Base-by-base conservation (phyloP, 1,284 basidiomycete species). In the Pseudozyma tsukubaensis region DNA sequence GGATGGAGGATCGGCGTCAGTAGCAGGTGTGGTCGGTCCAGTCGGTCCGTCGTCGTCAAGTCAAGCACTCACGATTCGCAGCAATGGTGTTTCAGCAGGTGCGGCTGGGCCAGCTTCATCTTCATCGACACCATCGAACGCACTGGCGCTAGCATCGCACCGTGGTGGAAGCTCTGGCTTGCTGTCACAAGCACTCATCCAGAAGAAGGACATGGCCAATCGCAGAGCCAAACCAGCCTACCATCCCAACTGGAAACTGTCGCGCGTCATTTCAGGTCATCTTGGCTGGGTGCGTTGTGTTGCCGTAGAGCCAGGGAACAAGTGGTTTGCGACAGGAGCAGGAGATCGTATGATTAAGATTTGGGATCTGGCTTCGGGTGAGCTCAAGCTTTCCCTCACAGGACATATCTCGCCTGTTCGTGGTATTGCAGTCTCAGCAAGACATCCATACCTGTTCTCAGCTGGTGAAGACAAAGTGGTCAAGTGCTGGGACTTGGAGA, bases 401-500 rank as follows among this genome's bases (percentile, higher is more conserved):
- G 96, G 97, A 9, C 96, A 99, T 84, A 99, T 99, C 59, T 95
- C 93, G 34, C 97, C 96, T 1, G 94, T 99, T 21, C 89, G 97
- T 44, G 96, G 96, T 0, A 86, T 99, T 49, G 96, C 94, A 5
- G 93, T 99, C 19, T 95, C 93, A 1, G 87, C 91, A 9, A 87
- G 96, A 61, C 96, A 98, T 86, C 97, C 96, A 1, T 99, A 99
- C 85, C 87, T 99, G 29, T 99, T 99, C 85, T 97, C 94, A 8
- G 94, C 92, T 67, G 94, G 93, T 56, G 96, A 99, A 86, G 96
- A 99, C 86, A 98, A 98, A 89, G 92, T 97, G 93, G 95, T 99
- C 48, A 99, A 98, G 87, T 99, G 97, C 82, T 99, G 97, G 97
- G 96, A 99, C 83, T 86, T 99, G 57, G 97, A 99, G 86, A 92